A percentile compares a stretch with the other conserved stretches of the same genome.
Conservation (phyloP, 176 grass and related monocot species). For the Pharus latifolius region DNA sequence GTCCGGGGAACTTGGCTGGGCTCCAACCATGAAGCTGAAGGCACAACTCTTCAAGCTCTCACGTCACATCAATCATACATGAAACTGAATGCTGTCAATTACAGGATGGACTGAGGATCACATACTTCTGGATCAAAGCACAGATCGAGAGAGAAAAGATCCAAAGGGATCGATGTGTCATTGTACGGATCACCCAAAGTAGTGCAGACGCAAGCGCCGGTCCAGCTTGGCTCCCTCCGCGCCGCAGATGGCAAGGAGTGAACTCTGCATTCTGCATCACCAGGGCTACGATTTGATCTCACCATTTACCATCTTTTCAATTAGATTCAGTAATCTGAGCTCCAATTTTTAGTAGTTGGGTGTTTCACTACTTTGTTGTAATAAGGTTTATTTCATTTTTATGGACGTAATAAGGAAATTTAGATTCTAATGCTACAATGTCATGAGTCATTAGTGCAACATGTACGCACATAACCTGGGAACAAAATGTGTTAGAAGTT, state of each 20-base stretch:
- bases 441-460: no score
- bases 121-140: slow-evolving; percentile 95
- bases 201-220: slow-evolving; percentile 56
- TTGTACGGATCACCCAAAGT: slow-evolving; percentile 75
- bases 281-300: no score
- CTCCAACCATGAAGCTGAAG: slow-evolving; percentile 58
- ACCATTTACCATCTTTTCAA: no score
- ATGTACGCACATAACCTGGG: no score
- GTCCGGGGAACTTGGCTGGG: slow-evolving; percentile 65
- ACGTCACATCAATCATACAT: neutral
- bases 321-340: no score
- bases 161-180: slow-evolving; percentile 33
- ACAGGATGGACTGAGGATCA: slow-evolving; percentile 80
- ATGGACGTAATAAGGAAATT: no score
- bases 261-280: neutral
- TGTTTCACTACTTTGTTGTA: no score
- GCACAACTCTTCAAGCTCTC: neutral
- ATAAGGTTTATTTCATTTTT: no score
- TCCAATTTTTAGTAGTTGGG: no score
- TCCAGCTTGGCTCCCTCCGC: slow-evolving; percentile 82
- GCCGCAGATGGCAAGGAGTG: slow-evolving; percentile 85
- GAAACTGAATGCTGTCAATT: neutral
- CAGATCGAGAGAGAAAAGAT: slow-evolving; percentile 78
- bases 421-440: no score
- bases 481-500: no score